phyloP scores from a whole-genome alignment of 2,329 filamentous ascomycete genomes.

The Plenodomus tracheiphilus region DNA sequence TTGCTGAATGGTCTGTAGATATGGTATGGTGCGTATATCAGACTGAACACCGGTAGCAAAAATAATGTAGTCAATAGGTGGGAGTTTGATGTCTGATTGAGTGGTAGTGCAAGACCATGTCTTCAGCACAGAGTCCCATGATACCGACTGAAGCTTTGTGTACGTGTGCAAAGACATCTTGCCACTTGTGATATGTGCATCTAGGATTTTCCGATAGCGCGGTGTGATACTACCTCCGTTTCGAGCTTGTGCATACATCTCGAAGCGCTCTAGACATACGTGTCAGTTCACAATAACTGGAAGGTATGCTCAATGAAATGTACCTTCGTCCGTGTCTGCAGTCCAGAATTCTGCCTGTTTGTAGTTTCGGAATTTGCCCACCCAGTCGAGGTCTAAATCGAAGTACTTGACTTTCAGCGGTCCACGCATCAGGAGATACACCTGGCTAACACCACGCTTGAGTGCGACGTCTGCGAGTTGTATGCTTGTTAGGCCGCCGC shows the following conservation, averaged over 20 bases:
- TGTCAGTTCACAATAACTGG: background rate
- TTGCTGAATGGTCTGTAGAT: conserved; percentile 61
- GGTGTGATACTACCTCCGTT: conserved; percentile 79
- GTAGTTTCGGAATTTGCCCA: conserved; percentile 79
- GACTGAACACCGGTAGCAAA: conserved; percentile 74
- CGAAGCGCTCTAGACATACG: conserved; percentile 58
- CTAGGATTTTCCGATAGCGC: conserved; percentile 67
- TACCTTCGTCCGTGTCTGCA: conserved; percentile 67
- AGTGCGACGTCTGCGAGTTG: conserved; percentile 72
- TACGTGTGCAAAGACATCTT: conserved; percentile 60
- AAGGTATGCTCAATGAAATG: background rate
- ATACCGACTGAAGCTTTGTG: conserved; percentile 59
- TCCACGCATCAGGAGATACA: conserved; percentile 71
- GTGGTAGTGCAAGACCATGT: conserved; percentile 47
- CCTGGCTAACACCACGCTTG: conserved; percentile 65
- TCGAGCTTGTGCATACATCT: conserved; percentile 67
- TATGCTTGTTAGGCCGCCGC: conserved; percentile 75
- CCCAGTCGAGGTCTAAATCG: conserved; percentile 76
- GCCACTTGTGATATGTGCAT: conserved; percentile 59
- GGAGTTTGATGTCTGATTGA: conserved; percentile 57
- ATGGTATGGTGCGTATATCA: conserved; percentile 63
- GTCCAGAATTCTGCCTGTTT: conserved; percentile 78
- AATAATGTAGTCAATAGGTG: conserved; percentile 67
- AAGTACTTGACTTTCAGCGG: conserved; percentile 71
- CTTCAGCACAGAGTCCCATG: conserved; percentile 52